These are phyloP conservation scores for Anethum foeniculum DNA, from an alignment of 140 eudicot genomes.

Conservation along the genomic window DNA sequence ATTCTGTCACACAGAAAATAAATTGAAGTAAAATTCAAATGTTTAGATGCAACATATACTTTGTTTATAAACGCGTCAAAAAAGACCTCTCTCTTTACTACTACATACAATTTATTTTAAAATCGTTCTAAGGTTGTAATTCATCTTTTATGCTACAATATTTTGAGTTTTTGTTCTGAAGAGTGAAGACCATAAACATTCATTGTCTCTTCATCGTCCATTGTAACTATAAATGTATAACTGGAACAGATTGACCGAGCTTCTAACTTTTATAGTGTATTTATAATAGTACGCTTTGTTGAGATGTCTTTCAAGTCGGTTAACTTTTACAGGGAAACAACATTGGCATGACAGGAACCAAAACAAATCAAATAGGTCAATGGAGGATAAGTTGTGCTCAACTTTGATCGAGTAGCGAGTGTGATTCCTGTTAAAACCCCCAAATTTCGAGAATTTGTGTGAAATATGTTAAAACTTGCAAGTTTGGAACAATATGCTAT, in stretches of 20 bases:
- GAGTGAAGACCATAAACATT: not conserved
- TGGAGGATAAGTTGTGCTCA: not conserved
- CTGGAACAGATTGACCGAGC: not conserved
- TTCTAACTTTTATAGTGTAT: not conserved
- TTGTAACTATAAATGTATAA: not conserved
- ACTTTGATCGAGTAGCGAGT: not conserved
- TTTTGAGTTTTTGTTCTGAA: not conserved
- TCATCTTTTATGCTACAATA: not conserved
- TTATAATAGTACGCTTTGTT: not conserved
- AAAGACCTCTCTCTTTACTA: not conserved
- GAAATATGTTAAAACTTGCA: not conserved
- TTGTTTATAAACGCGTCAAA: not conserved
- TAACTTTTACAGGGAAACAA: not conserved
- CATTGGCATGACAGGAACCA: not conserved
- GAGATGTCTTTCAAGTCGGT: not conserved
- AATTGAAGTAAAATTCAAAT: not conserved
- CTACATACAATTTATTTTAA: not conserved
- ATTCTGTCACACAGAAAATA: not conserved
- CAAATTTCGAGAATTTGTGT: not conserved
- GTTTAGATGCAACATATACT: not conserved
- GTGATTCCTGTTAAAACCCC: not conserved
- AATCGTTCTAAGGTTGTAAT: not conserved
- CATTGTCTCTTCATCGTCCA: not conserved
- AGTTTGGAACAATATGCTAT: not conserved
- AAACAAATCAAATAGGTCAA: not conserved